Base-by-base conservation (phyloP, 768 basidiomycete genomes). In the Rhodotorula graminis region DNA sequence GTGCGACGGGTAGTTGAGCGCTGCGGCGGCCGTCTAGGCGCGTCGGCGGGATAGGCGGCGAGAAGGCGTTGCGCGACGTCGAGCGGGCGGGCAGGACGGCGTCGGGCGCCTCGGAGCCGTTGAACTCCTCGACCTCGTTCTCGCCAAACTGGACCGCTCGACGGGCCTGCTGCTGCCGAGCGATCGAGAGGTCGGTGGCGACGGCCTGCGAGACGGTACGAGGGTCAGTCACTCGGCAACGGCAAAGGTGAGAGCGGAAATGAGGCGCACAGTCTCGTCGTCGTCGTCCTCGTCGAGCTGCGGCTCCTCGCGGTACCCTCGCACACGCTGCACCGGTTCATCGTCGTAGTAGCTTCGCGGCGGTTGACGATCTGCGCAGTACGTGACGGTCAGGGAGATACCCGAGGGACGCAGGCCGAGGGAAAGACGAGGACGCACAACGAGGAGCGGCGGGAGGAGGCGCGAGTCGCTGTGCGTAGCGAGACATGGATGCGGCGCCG, bases 111-210 rank as follows among this genome's bases (percentile, higher is more conserved):
- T 72, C 71, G 46, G 25, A 29, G 16, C 66, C 71, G 53, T 72
- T 60, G 53, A 72, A 72, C 53, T 68, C 66, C 33, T 72, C 71
- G 29, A 66, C 58, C 37, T 64, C 67, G 71, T 72, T 72, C 58
- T 58, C 44, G 15, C 71, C 71, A 29, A 72, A 72, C 18, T 64
- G 52, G 6, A 72, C 71, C 7, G 55, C 49, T 7, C 71, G 62
- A 1, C 64, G 14, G 11, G 55, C 16, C 0, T 19, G n/a, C 0
- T 59, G 67, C n/a, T 52, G 49, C 5, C 42, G 67, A 23, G 52
- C 29, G 2, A n/a, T 3, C 29, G 71, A 72, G 27, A 72, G 63
- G 49, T 72, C 71, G 25, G 71, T 72, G 0, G 58, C 71, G 37
- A 72, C 67, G 0, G 71, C 71, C 71, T 72, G 37, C n/a, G 27